Conservation (phyloP, 768 basidiomycete species). For the Pleurotus giganteus region DNA sequence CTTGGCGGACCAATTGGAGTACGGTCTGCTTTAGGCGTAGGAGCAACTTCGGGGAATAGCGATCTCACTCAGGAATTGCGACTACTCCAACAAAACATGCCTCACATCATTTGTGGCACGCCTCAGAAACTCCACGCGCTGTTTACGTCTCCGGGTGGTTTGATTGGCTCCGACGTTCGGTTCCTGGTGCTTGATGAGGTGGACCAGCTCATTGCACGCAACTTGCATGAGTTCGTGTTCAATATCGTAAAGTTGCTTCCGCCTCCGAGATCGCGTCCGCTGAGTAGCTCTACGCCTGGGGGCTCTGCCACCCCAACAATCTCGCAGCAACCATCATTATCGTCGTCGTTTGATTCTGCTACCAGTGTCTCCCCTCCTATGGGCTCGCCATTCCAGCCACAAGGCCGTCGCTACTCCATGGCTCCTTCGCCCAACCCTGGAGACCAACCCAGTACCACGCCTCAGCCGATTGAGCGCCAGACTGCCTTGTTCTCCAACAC, state of each 20-base stretch:
- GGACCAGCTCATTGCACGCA: conserved; percentile 96
- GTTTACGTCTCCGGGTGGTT: conserved; percentile 76
- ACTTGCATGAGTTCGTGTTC: conserved; percentile 93
- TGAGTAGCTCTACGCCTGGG: conserved; percentile 41
- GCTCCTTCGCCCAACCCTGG: conserved; percentile 48
- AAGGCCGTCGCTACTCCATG: conserved; percentile 59
- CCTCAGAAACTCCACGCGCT: conserved; percentile 95
- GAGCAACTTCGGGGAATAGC: conserved; percentile 59
- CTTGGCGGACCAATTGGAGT: conserved; percentile 92
- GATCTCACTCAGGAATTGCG: conserved; percentile 77
- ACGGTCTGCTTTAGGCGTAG: conserved; percentile 85
- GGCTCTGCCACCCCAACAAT: conserved; percentile 32
- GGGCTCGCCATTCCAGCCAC: conserved; percentile 34
- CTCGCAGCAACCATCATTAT: conserved; percentile 32
- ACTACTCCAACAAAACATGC: conserved; percentile 85
- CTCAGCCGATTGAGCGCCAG: conserved; percentile 68
- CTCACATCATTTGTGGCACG: conserved; percentile 95
- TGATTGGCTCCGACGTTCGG: conserved; percentile 81
- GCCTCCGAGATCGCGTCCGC: conserved; percentile 73
- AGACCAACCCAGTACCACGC: conserved; percentile 29
- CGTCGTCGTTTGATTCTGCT: conserved; percentile 45
- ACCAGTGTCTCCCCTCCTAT: conserved; percentile 24
- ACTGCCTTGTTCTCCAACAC: conserved; percentile 97
- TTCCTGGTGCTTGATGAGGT: conserved; percentile 97
- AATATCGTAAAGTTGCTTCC: conserved; percentile 91